Evolutionary conservation across 495 filamentous ascomycete genomes (phyloP).

Genomic region (Penicillium canariense): DNA sequence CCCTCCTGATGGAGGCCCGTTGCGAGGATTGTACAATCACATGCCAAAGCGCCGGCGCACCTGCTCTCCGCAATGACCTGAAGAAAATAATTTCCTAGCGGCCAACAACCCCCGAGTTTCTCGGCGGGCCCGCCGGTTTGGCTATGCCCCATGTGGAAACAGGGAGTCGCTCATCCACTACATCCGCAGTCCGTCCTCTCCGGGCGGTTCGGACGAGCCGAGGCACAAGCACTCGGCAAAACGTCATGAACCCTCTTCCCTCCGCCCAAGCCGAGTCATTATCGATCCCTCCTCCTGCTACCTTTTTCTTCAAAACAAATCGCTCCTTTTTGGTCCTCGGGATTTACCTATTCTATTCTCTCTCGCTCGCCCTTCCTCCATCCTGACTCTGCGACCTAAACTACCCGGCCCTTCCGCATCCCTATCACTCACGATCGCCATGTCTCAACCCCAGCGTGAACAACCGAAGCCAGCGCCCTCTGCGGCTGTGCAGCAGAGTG

Average conservation of each 20-base stretch:
- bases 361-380: neutral
- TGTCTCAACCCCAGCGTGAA: conserved; percentile 41
- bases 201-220: conserved; percentile 30
- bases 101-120: neutral
- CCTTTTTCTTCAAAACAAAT: conserved; percentile 14
- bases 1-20: neutral
- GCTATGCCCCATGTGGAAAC: neutral
- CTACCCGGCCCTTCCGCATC: neutral
- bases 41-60: neutral
- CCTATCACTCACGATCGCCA: conserved; percentile 15
- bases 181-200: neutral
- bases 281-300: conserved; percentile 23
- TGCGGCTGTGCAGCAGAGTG: conserved; percentile 66
- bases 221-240: conserved; percentile 44
- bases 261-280: conserved; percentile 37
- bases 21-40: too few relatives aligned
- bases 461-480: conserved; percentile 40
- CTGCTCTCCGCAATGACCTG: neutral
- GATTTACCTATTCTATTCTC: neutral
- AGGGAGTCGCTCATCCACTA: neutral
- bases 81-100: conserved; percentile 1
- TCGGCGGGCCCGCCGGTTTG: neutral
- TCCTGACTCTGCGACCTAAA: neutral
- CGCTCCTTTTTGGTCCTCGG: conserved; percentile 11
- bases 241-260: conserved; percentile 40